Percentiles rank a stretch among this genome's conserved stretches.
Conservation (phyloP, 192 early-diverging fungal genomes). For the Neocallimastix lanati region DNA sequence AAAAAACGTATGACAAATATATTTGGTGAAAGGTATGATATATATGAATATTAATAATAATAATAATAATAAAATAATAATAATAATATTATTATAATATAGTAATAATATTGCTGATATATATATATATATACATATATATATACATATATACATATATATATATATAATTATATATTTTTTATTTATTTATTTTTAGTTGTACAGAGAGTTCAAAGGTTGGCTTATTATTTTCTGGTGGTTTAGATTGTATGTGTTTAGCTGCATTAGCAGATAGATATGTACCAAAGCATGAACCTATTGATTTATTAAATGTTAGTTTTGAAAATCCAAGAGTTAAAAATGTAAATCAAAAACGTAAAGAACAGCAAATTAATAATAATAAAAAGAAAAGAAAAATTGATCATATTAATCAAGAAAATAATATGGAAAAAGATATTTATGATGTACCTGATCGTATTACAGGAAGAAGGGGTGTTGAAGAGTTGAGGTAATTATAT, state of each 20-base stretch:
- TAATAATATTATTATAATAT: too few relatives aligned
- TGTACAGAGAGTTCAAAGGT: slow-evolving; percentile 10
- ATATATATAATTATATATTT: slow-evolving; percentile 8
- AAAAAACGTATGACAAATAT: background rate
- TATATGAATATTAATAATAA: too few relatives aligned
- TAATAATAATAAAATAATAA: too few relatives aligned
- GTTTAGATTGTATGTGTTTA: slow-evolving; percentile 77
- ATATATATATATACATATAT: too few relatives aligned
- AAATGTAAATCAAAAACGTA: slow-evolving; percentile 14
- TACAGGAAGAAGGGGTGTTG: slow-evolving; percentile 40
- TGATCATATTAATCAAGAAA: background rate
- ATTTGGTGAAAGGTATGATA: background rate
- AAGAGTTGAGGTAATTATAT: slow-evolving; percentile 25
- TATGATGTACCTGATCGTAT: slow-evolving; percentile 71
- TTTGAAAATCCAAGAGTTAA: slow-evolving; percentile 76
- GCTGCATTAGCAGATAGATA: slow-evolving; percentile 61
- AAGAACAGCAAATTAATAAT: background rate
- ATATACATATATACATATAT: too few relatives aligned
- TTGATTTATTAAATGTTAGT: slow-evolving; percentile 85
- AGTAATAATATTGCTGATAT: too few relatives aligned
- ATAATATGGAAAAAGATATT: background rate
- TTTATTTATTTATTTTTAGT: slow-evolving; percentile 41
- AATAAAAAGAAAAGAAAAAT: slow-evolving; percentile 8
- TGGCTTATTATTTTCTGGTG: slow-evolving; percentile 64
- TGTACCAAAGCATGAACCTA: slow-evolving; percentile 50